Evolutionary conservation across 257 asterid species (phyloP).

Genomic region (Lantana camara): DNA sequence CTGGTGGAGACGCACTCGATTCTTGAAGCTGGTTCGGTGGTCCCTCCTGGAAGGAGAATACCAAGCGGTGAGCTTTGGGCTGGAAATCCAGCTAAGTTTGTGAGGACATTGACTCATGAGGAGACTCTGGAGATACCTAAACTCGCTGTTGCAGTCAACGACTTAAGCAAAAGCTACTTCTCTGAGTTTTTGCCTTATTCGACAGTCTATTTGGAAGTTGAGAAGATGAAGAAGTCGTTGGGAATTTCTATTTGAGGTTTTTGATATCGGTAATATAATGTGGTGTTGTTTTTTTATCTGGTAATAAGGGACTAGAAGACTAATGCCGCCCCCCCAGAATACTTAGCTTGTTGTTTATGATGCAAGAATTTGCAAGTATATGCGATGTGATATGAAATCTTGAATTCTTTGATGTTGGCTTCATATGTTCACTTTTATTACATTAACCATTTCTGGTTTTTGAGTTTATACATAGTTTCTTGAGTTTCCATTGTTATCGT

Average conservation of each 20-base stretch:
- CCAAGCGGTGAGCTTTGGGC: conserved; percentile 98
- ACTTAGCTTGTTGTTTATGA: neutral
- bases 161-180: conserved; percentile 73
- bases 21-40: conserved; percentile 93
- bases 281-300: conserved; percentile 10
- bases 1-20: conserved; percentile 89
- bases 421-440: neutral
- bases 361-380: conserved; percentile 1
- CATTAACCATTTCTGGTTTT: neutral
- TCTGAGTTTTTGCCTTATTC: conserved; percentile 88
- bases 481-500: no score
- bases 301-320: conserved; percentile 22
- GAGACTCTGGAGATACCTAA: conserved; percentile 88
- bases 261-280: neutral
- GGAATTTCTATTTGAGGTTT: conserved; percentile 69
- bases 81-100: conserved; percentile 94
- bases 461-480: no score
- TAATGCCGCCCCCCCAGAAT: neutral
- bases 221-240: conserved; percentile 78
- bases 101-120: conserved; percentile 78
- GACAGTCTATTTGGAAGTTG: conserved; percentile 90
- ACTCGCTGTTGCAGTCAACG: conserved; percentile 84
- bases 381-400: neutral
- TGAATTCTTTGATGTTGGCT: neutral
- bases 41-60: conserved; percentile 95